Base-by-base conservation (phyloP, 352 stramenopile genomes). In the Globisporangium middletonii region DNA sequence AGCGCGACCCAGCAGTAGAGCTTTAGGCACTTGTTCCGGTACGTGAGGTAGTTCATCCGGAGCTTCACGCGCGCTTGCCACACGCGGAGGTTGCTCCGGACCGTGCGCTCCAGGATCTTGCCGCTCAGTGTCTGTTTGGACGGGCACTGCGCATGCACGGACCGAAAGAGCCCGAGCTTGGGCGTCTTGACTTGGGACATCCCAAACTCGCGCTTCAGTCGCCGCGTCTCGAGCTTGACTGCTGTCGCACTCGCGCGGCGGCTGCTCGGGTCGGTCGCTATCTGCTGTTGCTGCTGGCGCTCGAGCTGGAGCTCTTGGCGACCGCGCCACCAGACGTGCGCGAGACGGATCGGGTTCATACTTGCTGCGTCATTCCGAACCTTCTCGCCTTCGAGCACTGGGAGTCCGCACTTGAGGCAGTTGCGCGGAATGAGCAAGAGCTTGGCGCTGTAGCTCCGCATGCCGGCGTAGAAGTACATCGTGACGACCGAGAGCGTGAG, bases 11-110 rank as follows among this genome's bases (percentile, higher is more conserved):
- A 91, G 61, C 80, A 85, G 63, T 88, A 89, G 2, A 88, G 70
- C 47, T 91, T 88, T 16, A 91, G 66, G 33, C 81, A 91, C 44
- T 87, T 89, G 68, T 88, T 86, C 15, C 79, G 75, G 65, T 91
- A 91, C 42, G 81, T 87, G 26, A 88, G 65, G 55, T 89, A 89
- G 67, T 91, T 91, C 81, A 91, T 91, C 33, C 81, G 81, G 23
- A 91, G 64, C 56, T 91, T 91, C 5, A 89, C 74, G 3, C 81
- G 68, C 4, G 81, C 81, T 55, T 91, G 81, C 81, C 81, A 91
- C 16, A 91, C 81, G 5, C 81, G 77, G 16, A 91, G 52, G 42
- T 91, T 91, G 50, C 73, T 79, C 8, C 81, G 77, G 41, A 91
- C 76, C 6, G 77, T 88, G 7, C 81, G 77, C 51, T 87, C 75